Evolutionary conservation across 2,329 filamentous ascomycete genomes (phyloP).

Genomic region (Periconia sp.): DNA sequence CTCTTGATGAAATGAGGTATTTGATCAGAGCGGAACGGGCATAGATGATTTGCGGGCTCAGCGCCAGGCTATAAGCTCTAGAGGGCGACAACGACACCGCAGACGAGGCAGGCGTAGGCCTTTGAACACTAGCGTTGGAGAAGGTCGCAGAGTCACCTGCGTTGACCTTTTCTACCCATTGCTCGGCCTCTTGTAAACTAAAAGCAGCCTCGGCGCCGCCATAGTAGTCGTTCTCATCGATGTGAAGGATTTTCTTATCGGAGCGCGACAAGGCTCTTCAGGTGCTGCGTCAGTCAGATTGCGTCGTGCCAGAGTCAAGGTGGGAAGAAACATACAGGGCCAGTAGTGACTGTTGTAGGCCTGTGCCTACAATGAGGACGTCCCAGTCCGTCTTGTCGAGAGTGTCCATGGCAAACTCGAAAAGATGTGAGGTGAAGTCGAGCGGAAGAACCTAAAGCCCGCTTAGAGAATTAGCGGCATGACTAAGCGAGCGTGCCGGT

Average conservation of each 20-base stretch:
- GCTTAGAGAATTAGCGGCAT: slow-evolving; percentile 23
- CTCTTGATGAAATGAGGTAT: slow-evolving; percentile 82
- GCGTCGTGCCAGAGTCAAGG: slow-evolving; percentile 35
- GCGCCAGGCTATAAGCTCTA: slow-evolving; percentile 77
- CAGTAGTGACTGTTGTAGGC: slow-evolving; percentile 55
- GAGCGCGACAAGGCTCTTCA: slow-evolving; percentile 88
- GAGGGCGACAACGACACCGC: slow-evolving; percentile 58
- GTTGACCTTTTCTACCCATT: slow-evolving; percentile 62
- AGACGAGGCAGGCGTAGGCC: slow-evolving; percentile 19
- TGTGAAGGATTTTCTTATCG: slow-evolving; percentile 85
- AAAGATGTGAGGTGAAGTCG: slow-evolving; percentile 16
- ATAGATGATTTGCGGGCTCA: slow-evolving; percentile 87
- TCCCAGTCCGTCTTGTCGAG: slow-evolving; percentile 56
- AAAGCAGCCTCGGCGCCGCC: slow-evolving; percentile 84
- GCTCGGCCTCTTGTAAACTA: slow-evolving; percentile 77
- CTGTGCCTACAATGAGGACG: slow-evolving; percentile 56
- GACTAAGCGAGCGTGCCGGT: slow-evolving; percentile 34
- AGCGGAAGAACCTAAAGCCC: slow-evolving; percentile 23
- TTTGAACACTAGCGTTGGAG: slow-evolving; percentile 37
- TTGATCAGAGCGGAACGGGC: slow-evolving; percentile 76
- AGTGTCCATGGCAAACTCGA: slow-evolving; percentile 47
- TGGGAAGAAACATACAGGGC: slow-evolving; percentile 51
- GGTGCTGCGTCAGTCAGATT: slow-evolving; percentile 71
- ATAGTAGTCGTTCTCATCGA: slow-evolving; percentile 87
- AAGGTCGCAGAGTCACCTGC: slow-evolving; percentile 36